Evolutionary conservation across 139 green algal genomes (phyloP), one percentile per base, ranked within the genome.

Genomic region (Picochlorum sp.): DNA sequence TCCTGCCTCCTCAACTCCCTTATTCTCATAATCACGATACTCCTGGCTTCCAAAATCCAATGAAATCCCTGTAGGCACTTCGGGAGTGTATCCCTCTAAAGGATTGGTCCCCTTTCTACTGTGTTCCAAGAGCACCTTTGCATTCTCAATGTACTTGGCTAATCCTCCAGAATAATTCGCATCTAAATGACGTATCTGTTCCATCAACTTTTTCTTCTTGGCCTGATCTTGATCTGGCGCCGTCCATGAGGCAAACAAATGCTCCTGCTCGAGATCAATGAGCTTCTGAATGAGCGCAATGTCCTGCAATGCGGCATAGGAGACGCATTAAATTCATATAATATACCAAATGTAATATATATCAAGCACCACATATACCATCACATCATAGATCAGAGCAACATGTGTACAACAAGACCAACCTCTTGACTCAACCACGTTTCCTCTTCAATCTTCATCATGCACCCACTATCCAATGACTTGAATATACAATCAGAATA

Each of bases 71-170:
- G 85, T 60, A 2, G 94, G 94, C 21, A 98, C 90, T 3, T 63
- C 78, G 24, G 94, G 93, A 4, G 74, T 80, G 71, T 83, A 98
- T 13, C 92, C 92, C 14, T 97, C 88, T 67, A 96, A 96, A 0
- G 92, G 79, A 78, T 98, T 99, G 21, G 69, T 65, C 1, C 93
- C 91, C 49, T 89, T 83, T 61, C 80, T 82, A 4, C 85, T 90
- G 26, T 94, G 85, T 13, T 74, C 44, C 21, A 98, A 80, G 51
- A 98, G 87, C 34, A 80, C 52, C 46, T 74, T 74, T 1, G 93
- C 93, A 65, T 96, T 97, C 16, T 38, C 4, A 11, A 98, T 83
- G 71, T 98, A 98, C 1, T 73, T 68, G 4, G 37, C 8, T 1
- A 98, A 56, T 13, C 93, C 93, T 8, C 73, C 92, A 20, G 84